Evolutionary conservation across 352 stramenopile genomes (phyloP), one percentile per base, ranked within the genome.

Genomic region (Phytophthora parvispora): DNA sequence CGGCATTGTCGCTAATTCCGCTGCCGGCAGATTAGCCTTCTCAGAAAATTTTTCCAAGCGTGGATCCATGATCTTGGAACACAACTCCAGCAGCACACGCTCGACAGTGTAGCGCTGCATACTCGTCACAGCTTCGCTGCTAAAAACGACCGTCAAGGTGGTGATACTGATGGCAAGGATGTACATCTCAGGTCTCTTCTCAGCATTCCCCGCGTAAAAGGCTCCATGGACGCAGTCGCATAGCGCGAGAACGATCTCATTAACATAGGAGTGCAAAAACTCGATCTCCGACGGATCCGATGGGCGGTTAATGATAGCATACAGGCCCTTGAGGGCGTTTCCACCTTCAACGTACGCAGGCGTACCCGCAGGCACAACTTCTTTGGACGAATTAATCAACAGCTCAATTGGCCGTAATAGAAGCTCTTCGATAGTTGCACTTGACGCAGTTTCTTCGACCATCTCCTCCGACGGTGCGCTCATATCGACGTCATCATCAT

Each of bases 21-120:
- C 56, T 34, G 72, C 78, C 6, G 78, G 60, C n/a, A 84, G 55
- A 45, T 66, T 90, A 16, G 69, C 70, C 24, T 76, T 71, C 29
- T 77, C 75, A 6, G 78, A 72, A 34, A 88, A 84, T 54, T 83
- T 86, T 47, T 90, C 81, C 47, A 97, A 80, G 9, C 87, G 74
- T 32, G 80, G 77, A 60, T 97, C 87, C 51, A 94, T 72, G 47
- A 95, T 79, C 51, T 93, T 93, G 1, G 78, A 87, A 42, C 86
- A 91, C 24, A 88, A 71, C 55, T 95, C 89, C 15, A 97, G 65
- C 29, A 95, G 51, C 5, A 97, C 77, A 5, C 87, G 86, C 55
- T 95, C 89, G 4, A 95, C 87, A 5, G 85, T 86, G 55, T 87
- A 90, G 9, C 89, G 81, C 22, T 97, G 83, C 51, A 97, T 80